phyloP scores from a whole-genome alignment of 495 filamentous ascomycete species.

The Penicillium bialowiezense region DNA sequence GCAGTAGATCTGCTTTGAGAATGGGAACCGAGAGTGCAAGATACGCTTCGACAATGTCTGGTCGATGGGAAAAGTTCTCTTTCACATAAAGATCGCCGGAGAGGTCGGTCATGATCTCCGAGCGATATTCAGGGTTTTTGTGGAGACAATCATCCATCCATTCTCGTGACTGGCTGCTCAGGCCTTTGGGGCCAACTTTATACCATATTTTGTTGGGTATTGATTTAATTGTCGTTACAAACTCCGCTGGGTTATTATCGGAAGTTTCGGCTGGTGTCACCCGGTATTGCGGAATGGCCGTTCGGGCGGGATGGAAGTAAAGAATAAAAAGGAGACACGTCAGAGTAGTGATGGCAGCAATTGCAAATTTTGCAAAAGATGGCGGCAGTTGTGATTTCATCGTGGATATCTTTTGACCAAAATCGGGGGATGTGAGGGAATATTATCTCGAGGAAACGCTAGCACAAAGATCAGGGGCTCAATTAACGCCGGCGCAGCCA shows the following conservation, averaged over 20 bases:
- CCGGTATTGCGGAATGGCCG: not conserved
- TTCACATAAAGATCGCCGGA: constrained; percentile 2
- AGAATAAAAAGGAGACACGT: not conserved
- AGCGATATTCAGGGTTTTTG: not conserved
- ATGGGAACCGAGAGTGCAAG: constrained; percentile 1
- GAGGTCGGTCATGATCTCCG: constrained; percentile 1
- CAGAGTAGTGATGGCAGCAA: not conserved
- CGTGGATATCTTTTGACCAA: too few species aligned
- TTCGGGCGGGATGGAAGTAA: not conserved
- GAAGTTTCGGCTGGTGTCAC: not conserved
- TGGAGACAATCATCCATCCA: constrained; percentile 3
- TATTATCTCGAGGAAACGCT: not conserved
- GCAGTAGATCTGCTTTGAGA: constrained; percentile 1
- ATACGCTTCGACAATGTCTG: not conserved
- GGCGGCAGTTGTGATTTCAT: not conserved
- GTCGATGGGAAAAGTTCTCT: not conserved
- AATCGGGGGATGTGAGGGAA: not conserved
- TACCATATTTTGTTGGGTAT: constrained; percentile 6
- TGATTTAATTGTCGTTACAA: not conserved
- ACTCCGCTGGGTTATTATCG: not conserved
- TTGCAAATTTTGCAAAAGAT: not conserved
- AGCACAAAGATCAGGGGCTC: not conserved
- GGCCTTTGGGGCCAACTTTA: constrained; percentile 1
- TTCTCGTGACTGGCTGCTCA: not conserved
- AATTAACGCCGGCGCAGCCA: not conserved